A percentile compares a stretch with the other conserved stretches of the same genome.
Conservation (phyloP, 2,329 filamentous ascomycete genomes). For the Epichloe festucae region DNA sequence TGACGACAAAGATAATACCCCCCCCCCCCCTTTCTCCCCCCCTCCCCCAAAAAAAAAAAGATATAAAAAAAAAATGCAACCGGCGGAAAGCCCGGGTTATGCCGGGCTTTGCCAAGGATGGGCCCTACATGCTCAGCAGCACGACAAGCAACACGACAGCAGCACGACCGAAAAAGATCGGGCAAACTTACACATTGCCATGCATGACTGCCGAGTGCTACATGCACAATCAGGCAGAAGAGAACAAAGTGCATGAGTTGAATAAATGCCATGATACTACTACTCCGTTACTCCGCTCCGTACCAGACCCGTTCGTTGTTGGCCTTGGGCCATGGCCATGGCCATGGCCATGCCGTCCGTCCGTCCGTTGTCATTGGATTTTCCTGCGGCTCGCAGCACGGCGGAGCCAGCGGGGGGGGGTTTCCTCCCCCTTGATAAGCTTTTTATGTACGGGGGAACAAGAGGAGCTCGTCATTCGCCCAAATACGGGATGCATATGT, state of each 20-base stretch:
- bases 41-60: no score
- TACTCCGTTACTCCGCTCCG: no score
- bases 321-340: no score
- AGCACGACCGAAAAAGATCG: no score
- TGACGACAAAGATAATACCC: no score
- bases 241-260: no score
- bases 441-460: background rate
- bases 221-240: background rate
- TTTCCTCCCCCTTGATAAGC: background rate
- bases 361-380: background rate
- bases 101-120: background rate
- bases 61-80: no score
- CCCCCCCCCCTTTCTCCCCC: no score
- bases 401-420: background rate
- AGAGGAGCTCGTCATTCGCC: conserved; percentile 2
- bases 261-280: no score
- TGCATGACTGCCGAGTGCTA: background rate
- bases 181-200: no score
- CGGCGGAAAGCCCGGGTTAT: background rate
- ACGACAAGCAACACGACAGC: background rate
- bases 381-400: background rate
- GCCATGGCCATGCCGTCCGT: background rate
- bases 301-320: no score
- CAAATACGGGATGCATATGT: background rate
- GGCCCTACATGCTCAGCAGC: no score